Evolutionary conservation across 2,329 filamentous ascomycete genomes (phyloP).

Genomic region (Colletotrichum abscissum): DNA sequence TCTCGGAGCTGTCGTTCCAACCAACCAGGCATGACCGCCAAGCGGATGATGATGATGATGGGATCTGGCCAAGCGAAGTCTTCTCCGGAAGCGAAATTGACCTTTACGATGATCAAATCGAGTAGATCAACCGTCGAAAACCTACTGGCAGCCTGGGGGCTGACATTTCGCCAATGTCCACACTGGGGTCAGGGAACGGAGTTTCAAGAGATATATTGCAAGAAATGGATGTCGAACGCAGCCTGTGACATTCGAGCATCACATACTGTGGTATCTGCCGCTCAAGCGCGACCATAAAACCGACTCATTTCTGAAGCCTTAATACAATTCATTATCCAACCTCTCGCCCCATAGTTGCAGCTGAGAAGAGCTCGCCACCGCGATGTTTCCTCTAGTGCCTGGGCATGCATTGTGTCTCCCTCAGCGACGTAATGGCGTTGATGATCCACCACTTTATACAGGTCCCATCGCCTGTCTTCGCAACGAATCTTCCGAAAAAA

Average conservation of each 20-base stretch:
- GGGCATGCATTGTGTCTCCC: neutral
- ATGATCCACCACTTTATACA: neutral
- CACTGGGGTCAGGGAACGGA: conserved; percentile 1
- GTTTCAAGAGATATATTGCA: conserved; percentile 19
- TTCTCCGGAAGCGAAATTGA: neutral
- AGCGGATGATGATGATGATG: neutral
- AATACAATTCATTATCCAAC: conserved; percentile 17
- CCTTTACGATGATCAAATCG: neutral
- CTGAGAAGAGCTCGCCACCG: neutral
- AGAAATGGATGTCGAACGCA: conserved; percentile 25
- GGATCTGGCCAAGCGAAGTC: neutral
- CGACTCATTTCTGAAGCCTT: neutral
- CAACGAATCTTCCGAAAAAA: neutral
- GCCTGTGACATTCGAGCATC: conserved; percentile 28
- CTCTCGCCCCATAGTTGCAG: neutral
- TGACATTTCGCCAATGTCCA: conserved; percentile 2
- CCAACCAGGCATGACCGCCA: neutral
- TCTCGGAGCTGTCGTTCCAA: neutral
- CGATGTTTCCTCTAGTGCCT: neutral
- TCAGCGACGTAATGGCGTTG: neutral
- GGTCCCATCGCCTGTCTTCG: neutral
- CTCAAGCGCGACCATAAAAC: neutral
- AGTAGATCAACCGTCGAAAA: neutral
- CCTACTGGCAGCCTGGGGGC: neutral
- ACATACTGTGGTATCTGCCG: neutral